These are phyloP conservation scores for Eucommia ulmoides DNA, from an alignment of 257 asterid genomes.

Conservation along the genomic window DNA sequence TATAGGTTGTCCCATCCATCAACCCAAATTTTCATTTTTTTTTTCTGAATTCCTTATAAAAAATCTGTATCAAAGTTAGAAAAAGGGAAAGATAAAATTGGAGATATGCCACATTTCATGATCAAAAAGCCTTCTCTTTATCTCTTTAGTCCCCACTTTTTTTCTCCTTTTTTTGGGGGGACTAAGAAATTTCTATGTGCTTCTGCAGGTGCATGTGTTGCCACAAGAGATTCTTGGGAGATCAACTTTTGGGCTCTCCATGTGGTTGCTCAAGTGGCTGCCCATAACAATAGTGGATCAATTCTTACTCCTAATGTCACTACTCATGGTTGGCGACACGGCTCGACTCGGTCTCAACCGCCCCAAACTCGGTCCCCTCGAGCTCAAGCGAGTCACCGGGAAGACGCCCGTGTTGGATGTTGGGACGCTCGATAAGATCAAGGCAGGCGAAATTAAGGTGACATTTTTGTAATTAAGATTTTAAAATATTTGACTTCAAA, in stretches of 20 bases:
- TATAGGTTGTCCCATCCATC: too few species aligned
- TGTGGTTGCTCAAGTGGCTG: constrained; percentile 3
- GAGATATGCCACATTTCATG: too few species aligned
- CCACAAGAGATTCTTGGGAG: not conserved
- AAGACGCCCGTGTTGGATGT: constrained; percentile 31
- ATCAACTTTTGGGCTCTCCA: constrained; percentile 3
- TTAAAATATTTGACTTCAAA: too few species aligned
- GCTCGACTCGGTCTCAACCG: constrained; percentile 10
- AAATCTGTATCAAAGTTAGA: too few species aligned
- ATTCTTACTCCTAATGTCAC: not conserved
- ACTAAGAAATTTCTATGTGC: too few species aligned
- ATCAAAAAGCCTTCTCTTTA: not conserved
- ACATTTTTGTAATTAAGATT: too few species aligned
- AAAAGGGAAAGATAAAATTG: too few species aligned
- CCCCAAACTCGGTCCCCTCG: constrained; percentile 25
- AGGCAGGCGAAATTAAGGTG: constrained; percentile 25
- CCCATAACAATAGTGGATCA: not conserved
- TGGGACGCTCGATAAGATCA: constrained; percentile 18
- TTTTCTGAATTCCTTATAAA: too few species aligned
- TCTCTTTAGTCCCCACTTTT: not conserved
- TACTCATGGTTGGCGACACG: not conserved
- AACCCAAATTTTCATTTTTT: too few species aligned
- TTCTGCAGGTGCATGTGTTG: not conserved
- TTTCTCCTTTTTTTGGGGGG: not conserved
- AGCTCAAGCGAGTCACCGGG: constrained; percentile 19